Evolutionary conservation across 108 stramenopile species (phyloP), one percentile per base, ranked within the genome.

Genomic region (Pseudonitzschia multiseries): DNA sequence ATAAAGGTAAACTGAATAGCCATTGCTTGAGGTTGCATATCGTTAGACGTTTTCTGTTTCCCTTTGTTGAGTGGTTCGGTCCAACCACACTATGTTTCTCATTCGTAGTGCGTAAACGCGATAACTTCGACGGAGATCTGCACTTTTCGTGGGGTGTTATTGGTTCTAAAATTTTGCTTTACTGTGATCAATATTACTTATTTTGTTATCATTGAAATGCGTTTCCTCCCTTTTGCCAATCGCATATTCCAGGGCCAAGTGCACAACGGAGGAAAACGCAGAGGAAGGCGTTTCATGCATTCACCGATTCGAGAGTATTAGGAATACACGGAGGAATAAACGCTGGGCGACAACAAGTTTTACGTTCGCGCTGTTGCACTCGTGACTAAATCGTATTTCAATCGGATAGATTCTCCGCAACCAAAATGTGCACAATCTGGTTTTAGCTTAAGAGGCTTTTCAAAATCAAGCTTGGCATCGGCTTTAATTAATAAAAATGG

Each of bases 381-480:
- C 54, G 54, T 56, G 54, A 56, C 54, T 56, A 8, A 14, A 5
- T 36, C 26, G 54, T 2, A 56, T 56, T 56, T 56, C 22, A 56
- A 26, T 26, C 54, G 54, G 54, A 26, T 24, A 56, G n/a, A 56
- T 56, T 56, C 54, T 21, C 54, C 24, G 54, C n/a, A 13, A 56
- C n/a, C 24, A 24, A 56, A 56, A 56, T 20, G 2, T 48, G 46
- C 46, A 48, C 46, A 48, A 48, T 48, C 12, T 48, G 46, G 46
- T 48, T 48, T 48, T 48, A 48, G 46, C 46, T 48, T 48, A 48
- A 48, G 14, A 18, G 12, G 4, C 4, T 48, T 14, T 14, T 1
- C 13, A 10, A 48, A 14, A 48, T 48, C 46, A 10, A 14, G 14
- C 1, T 48, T 14, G 46, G 13, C 46, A 2, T 8, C 1, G 4